Percentiles rank a stretch among this genome's conserved stretches.
Evolutionary conservation across 257 asterid genomes (phyloP).

Genomic region (Salvia hispanica): DNA sequence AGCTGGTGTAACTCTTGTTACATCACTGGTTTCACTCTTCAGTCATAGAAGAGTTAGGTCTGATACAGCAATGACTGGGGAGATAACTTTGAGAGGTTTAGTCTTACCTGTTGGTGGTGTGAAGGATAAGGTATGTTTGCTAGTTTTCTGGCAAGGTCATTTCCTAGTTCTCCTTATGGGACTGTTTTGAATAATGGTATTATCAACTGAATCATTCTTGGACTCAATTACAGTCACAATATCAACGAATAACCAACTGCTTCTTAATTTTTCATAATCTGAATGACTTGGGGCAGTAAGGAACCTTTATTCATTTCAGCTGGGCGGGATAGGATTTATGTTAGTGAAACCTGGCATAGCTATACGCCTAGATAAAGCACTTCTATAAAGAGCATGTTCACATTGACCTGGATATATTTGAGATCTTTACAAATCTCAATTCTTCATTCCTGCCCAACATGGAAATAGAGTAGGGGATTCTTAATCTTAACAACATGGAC

Average conservation of each 20-base stretch:
- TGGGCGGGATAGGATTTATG: background rate
- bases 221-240: conserved; percentile 15
- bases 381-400: background rate
- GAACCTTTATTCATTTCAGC: conserved; percentile 1
- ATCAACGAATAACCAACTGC: background rate
- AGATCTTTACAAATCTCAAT: conserved; percentile 1
- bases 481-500: too few species aligned
- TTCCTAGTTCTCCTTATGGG: conserved; percentile 22
- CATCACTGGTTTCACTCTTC: conserved; percentile 94
- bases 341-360: background rate
- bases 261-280: conserved; percentile 12
- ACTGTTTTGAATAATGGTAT: conserved; percentile 7
- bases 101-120: conserved; percentile 99
- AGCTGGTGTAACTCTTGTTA: conserved; percentile 98
- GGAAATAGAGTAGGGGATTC: background rate
- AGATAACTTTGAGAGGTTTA: conserved; percentile 91
- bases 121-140: conserved; percentile 87
- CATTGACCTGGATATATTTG: background rate
- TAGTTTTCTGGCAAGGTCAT: conserved; percentile 11
- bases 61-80: conserved; percentile 99
- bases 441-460: conserved; percentile 14
- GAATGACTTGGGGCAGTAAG: conserved; percentile 13
- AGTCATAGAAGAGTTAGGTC: conserved; percentile 87
- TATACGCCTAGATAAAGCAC: background rate
- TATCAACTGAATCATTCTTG: conserved; percentile 15